Percentiles rank a stretch among this genome's conserved stretches.
Conservation (phyloP, 208 protist genomes). For the Leishmania major region DNA sequence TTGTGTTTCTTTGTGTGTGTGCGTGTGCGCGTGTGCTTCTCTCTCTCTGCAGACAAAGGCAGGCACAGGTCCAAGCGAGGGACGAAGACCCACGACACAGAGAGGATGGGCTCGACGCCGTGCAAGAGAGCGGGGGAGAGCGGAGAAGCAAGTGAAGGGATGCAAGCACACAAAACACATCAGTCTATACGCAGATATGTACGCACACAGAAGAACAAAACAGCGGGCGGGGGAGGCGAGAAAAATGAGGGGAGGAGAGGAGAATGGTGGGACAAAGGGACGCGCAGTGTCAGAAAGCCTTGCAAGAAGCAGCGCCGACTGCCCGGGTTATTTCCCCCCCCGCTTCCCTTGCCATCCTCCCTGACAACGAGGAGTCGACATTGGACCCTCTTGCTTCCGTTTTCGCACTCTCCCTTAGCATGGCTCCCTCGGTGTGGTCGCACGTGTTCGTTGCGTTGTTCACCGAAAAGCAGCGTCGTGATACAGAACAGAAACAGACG, state of each 20-base stretch:
- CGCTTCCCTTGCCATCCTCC: too few relatives aligned
- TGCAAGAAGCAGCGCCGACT: not conserved
- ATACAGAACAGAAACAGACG: not conserved
- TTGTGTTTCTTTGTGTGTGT: constrained; percentile 1
- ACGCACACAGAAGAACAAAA: too few relatives aligned
- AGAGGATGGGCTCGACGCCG: not conserved
- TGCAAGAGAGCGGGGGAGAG: not conserved
- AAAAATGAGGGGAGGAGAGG: not conserved
- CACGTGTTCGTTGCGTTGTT: not conserved
- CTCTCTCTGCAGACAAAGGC: not conserved
- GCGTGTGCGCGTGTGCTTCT: not conserved
- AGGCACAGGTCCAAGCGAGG: not conserved
- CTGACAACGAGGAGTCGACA: not conserved
- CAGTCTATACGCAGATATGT: too few relatives aligned
- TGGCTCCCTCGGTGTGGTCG: not conserved
- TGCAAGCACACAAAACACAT: too few relatives aligned
- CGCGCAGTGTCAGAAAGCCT: not conserved
- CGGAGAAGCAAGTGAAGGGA: not conserved
- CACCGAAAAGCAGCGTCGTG: not conserved
- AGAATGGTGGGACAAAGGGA: not conserved
- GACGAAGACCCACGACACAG: not conserved
- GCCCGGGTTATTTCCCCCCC: not conserved
- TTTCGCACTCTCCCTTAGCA: not conserved
- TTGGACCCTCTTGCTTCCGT: not conserved
- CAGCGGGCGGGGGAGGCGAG: not conserved